Percentiles rank a stretch among this genome's conserved stretches.
These are phyloP conservation scores for Acorus calamus DNA, from an alignment of 106 monocot species.

Conservation along the genomic window DNA sequence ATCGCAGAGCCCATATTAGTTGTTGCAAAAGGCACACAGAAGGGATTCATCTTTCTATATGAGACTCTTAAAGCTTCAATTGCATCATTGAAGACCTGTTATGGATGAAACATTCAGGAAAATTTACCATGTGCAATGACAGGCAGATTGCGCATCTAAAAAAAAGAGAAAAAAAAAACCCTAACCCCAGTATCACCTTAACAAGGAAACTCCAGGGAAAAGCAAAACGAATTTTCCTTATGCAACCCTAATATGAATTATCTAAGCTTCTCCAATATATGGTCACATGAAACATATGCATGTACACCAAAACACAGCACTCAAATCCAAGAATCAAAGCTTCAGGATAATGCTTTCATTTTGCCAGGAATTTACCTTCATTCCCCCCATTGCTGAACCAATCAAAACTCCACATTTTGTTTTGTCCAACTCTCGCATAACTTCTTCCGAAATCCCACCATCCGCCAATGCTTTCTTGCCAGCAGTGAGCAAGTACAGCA, in stretches of 20 bases:
- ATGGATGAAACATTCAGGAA: neutral
- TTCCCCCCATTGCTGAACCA: slow-evolving; percentile 81
- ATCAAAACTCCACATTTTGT: slow-evolving; percentile 66
- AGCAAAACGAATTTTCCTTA: no score
- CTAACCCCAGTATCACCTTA: no score
- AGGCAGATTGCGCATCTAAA: no score
- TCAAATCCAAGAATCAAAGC: neutral
- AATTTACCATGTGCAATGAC: no score
- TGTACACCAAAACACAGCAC: neutral
- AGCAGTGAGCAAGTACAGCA: slow-evolving; percentile 71
- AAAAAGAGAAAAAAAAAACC: no score
- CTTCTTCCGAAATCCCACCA: slow-evolving; percentile 59
- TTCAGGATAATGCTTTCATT: no score
- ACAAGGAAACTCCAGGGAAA: no score
- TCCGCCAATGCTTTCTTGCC: slow-evolving; percentile 67
- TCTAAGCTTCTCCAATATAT: no score
- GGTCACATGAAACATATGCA: no score
- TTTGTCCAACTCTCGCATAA: slow-evolving; percentile 51
- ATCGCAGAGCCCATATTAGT: slow-evolving; percentile 88
- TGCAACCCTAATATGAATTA: no score
- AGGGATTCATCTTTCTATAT: slow-evolving; percentile 80
- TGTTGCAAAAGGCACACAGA: slow-evolving; percentile 81
- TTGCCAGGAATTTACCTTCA: slow-evolving; percentile 33
- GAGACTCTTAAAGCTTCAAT: slow-evolving; percentile 75
- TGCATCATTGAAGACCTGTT: slow-evolving; percentile 71